These are phyloP conservation scores for Rhodotorula sp. DNA, from an alignment of 1,284 basidiomycete genomes.

Conservation along the genomic window DNA sequence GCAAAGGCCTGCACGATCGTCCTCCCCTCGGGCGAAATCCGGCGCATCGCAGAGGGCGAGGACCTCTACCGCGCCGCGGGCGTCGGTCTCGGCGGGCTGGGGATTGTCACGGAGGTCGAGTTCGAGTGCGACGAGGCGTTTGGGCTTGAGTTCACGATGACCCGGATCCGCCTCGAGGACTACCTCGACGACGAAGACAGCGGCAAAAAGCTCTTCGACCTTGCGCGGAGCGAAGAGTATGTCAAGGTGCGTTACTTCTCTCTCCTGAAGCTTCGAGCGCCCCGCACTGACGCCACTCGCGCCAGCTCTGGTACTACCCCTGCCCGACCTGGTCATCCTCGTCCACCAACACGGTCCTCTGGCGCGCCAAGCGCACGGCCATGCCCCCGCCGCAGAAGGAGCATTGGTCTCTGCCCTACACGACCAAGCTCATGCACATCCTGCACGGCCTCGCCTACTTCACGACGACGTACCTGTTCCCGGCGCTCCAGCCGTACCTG, in stretches of 20 bases:
- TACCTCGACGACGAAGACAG: slow-evolving; percentile 2
- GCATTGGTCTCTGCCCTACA: not conserved
- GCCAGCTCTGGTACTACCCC: slow-evolving; percentile 18
- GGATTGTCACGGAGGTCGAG: slow-evolving; percentile 8
- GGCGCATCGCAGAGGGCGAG: not conserved
- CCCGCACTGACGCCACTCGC: not conserved
- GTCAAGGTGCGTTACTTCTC: slow-evolving; percentile 5
- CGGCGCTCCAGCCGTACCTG: not conserved
- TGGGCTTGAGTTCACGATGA: slow-evolving; percentile 9
- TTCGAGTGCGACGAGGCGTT: slow-evolving; percentile 15
- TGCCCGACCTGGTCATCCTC: not conserved
- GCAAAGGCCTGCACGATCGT: not conserved
- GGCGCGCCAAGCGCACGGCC: slow-evolving; percentile 5
- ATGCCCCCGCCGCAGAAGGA: not conserved
- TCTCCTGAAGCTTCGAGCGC: not conserved
- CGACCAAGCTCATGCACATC: not conserved
- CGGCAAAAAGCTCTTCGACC: not conserved
- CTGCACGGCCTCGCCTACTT: slow-evolving; percentile 3
- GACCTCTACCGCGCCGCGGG: slow-evolving; percentile 8
- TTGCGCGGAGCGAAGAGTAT: slow-evolving; percentile 8
- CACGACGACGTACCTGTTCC: slow-evolving; percentile 9
- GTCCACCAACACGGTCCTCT: slow-evolving; percentile 8
- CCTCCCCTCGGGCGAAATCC: not conserved
- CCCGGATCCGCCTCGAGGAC: slow-evolving; percentile 1
- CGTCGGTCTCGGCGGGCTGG: not conserved